A percentile compares a stretch with the other conserved stretches of the same genome.
phyloP scores from a whole-genome alignment of 2,329 filamentous ascomycete species.

The Hypoxylon sp. region DNA sequence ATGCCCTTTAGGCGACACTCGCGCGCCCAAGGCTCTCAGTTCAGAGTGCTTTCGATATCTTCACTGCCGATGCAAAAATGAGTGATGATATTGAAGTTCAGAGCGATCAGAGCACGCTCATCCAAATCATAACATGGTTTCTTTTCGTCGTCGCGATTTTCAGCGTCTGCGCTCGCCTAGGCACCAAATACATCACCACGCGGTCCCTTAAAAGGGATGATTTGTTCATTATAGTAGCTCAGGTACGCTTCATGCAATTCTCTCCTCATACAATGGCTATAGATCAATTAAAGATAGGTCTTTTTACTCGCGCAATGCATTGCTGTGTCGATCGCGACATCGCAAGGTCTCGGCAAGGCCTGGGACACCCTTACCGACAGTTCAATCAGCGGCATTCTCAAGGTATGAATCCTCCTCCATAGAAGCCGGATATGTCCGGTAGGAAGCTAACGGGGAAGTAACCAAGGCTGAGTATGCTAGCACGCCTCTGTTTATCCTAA shows the following conservation, averaged over 20 bases:
- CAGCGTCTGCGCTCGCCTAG: constrained; percentile 7
- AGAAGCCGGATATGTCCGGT: neutral
- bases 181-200: constrained; percentile 1
- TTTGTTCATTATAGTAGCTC: neutral
- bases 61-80: neutral
- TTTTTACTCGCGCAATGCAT: constrained; percentile 1
- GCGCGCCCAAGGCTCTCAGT: neutral
- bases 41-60: neutral
- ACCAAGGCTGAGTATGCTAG: neutral
- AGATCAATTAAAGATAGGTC: neutral
- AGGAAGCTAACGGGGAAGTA: neutral
- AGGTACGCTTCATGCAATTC: neutral
- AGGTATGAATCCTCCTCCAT: constrained; percentile 1
- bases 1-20: neutral
- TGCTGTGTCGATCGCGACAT: neutral
- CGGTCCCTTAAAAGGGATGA: neutral
- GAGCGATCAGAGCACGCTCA: constrained; percentile 3
- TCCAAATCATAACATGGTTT: constrained; percentile 9
- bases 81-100: neutral
- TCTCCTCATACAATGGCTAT: neutral
- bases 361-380: neutral
- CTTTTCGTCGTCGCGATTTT: constrained; percentile 1
- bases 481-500: neutral
- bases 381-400: constrained; percentile 1
- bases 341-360: neutral